These are phyloP conservation scores for Lentinula detonsa DNA, from an alignment of 768 basidiomycete species.

Conservation along the genomic window DNA sequence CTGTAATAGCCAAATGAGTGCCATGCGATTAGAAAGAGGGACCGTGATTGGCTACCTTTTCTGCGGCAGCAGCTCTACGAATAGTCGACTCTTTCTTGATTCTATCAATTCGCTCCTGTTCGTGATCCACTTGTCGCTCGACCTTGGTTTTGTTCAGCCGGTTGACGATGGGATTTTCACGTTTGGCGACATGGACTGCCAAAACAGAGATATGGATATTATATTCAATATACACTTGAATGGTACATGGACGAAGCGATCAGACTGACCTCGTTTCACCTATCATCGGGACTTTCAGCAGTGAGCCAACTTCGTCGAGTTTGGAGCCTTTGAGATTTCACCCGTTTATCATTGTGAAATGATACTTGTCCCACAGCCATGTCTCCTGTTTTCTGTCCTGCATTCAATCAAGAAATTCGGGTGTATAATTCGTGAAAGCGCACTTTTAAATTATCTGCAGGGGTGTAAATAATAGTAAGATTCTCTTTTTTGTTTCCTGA, in stretches of 20 bases:
- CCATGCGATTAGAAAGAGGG: not conserved
- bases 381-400: conserved; percentile 84
- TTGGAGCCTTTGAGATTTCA: conserved; percentile 21
- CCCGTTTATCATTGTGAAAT: conserved; percentile 87
- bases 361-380: conserved; percentile 97
- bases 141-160: conserved; percentile 91
- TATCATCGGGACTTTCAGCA: conserved; percentile 17
- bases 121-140: conserved; percentile 83
- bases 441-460: conserved; percentile 88
- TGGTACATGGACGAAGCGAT: not conserved
- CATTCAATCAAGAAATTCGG: not conserved
- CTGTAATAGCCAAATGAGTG: conserved; percentile 27
- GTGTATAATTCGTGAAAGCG: not conserved
- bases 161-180: conserved; percentile 89
- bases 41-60: conserved; percentile 44
- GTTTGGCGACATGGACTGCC: conserved; percentile 68
- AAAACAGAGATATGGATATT: not conserved
- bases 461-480: conserved; percentile 90
- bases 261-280: conserved; percentile 70
- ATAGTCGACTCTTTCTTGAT: conserved; percentile 68
- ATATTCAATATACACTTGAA: not conserved
- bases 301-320: conserved; percentile 2
- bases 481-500: conserved; percentile 95
- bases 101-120: conserved; percentile 79
- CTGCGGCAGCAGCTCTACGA: conserved; percentile 55